A percentile compares a stretch with the other conserved stretches of the same genome.
These are phyloP conservation scores for Scytalidium lignicola DNA, from an alignment of 2,329 filamentous ascomycete species.

Conservation along the genomic window DNA sequence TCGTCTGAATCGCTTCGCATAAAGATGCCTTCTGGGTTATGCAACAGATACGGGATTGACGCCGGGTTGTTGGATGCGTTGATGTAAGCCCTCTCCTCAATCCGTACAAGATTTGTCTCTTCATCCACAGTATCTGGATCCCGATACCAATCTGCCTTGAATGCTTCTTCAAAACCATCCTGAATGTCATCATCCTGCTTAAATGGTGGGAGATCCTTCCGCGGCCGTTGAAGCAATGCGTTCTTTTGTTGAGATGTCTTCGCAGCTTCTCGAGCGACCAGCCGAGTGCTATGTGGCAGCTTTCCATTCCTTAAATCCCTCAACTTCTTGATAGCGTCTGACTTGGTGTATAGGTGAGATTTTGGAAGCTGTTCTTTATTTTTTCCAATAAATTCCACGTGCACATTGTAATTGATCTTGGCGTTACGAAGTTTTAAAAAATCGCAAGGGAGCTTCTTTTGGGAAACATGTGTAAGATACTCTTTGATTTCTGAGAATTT, in stretches of 20 bases:
- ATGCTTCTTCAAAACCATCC: slow-evolving; percentile 11
- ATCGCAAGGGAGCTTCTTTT: slow-evolving; percentile 8
- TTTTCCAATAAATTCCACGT: slow-evolving; percentile 11
- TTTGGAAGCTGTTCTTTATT: neutral
- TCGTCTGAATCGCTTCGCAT: neutral
- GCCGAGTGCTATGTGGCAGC: neutral
- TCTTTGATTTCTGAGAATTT: slow-evolving; percentile 28
- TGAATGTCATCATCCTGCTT: slow-evolving; percentile 14
- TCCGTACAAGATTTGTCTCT: slow-evolving; percentile 13
- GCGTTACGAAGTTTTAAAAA: slow-evolving; percentile 13
- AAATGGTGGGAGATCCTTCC: slow-evolving; percentile 19
- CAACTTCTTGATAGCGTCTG: neutral
- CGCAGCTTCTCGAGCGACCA: neutral
- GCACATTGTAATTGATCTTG: slow-evolving; percentile 16
- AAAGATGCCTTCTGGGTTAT: neutral
- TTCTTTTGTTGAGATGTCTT: neutral
- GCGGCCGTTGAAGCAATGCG: slow-evolving; percentile 1
- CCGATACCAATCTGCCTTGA: slow-evolving; percentile 10
- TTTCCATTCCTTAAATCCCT: neutral
- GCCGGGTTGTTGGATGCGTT: slow-evolving; percentile 16
- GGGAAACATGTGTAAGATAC: slow-evolving; percentile 16
- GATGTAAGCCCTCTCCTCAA: slow-evolving; percentile 19
- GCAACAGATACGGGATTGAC: slow-evolving; percentile 11
- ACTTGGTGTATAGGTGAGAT: neutral
- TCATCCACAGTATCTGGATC: slow-evolving; percentile 14